These are phyloP conservation scores for Cystobasidium ongulense DNA, from an alignment of 768 basidiomycete genomes.

Conservation along the genomic window DNA sequence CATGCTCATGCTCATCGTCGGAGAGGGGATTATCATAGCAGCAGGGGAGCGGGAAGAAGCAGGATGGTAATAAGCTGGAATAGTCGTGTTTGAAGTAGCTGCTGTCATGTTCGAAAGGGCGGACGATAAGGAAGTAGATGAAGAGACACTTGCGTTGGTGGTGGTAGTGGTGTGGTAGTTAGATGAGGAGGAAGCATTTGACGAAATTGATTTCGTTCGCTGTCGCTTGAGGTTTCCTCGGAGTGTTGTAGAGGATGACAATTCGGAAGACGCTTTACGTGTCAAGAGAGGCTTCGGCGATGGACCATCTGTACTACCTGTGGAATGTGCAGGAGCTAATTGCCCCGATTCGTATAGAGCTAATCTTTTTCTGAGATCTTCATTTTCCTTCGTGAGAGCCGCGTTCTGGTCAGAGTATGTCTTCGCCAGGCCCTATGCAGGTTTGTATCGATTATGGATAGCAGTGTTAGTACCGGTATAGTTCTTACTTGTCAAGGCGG, in stretches of 20 bases:
- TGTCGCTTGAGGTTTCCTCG: constrained; percentile 2
- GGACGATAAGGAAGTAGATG: neutral
- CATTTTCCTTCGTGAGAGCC: constrained; percentile 27
- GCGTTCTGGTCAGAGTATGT: constrained; percentile 17
- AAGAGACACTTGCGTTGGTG: neutral
- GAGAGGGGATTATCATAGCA: neutral
- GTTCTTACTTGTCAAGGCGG: neutral
- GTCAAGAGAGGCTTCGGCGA: neutral
- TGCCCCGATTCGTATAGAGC: neutral
- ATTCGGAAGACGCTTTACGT: constrained; percentile 1
- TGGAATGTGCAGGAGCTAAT: neutral
- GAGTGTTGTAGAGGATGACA: neutral
- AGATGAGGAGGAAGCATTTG: neutral
- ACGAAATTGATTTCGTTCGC: constrained; percentile 16
- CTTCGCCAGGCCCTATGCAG: constrained; percentile 20
- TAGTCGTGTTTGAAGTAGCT: neutral
- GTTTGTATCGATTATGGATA: no score
- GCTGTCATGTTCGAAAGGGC: neutral
- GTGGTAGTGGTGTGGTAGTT: neutral
- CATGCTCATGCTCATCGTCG: neutral
- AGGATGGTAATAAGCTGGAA: neutral
- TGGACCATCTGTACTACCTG: neutral
- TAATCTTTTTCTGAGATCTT: constrained; percentile 6
- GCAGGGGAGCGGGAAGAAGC: neutral
- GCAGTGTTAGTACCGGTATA: neutral